These are phyloP conservation scores for Corynascus novoguineensis DNA, from an alignment of 495 filamentous ascomycete species.

Conservation along the genomic window DNA sequence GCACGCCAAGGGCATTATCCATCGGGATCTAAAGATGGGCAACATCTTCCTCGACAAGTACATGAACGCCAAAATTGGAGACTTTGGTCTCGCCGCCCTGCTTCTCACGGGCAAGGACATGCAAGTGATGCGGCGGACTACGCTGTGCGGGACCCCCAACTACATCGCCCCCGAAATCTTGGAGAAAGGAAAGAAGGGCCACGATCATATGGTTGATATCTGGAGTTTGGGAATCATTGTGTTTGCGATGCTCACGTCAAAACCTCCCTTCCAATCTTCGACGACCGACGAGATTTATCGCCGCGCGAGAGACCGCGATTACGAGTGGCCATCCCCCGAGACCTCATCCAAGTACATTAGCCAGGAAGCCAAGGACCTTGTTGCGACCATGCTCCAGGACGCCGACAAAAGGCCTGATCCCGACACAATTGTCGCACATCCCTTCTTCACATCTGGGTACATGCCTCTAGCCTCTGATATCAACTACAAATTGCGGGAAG, in stretches of 20 bases:
- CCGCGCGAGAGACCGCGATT: constrained; percentile 62
- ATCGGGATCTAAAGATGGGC: constrained; percentile 95
- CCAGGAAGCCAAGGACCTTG: constrained; percentile 68
- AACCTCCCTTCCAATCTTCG: constrained; percentile 80
- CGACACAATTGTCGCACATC: constrained; percentile 75
- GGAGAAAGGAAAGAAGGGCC: constrained; percentile 76
- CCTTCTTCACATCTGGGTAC: constrained; percentile 67
- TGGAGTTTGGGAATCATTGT: constrained; percentile 97
- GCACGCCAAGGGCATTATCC: constrained; percentile 88
- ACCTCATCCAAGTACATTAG: constrained; percentile 47
- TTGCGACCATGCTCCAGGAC: constrained; percentile 66
- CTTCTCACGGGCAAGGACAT: constrained; percentile 80
- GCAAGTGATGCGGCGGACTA: constrained; percentile 69
- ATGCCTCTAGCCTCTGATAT: constrained; percentile 49
- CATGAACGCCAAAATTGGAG: constrained; percentile 97
- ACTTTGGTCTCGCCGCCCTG: constrained; percentile 94
- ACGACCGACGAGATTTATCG: constrained; percentile 83
- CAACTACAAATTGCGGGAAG: constrained; percentile 45
- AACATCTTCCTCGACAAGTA: constrained; percentile 93
- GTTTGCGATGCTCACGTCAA: constrained; percentile 89
- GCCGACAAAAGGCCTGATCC: constrained; percentile 69
- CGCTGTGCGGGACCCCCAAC: constrained; percentile 94
- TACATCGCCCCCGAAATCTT: constrained; percentile 97
- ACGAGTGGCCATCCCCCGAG: constrained; percentile 65
- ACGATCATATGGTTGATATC: constrained; percentile 87